Evolutionary conservation across 169 alveolate species (phyloP), one percentile per base, ranked within the genome.

Genomic region (Babesia bovis): DNA sequence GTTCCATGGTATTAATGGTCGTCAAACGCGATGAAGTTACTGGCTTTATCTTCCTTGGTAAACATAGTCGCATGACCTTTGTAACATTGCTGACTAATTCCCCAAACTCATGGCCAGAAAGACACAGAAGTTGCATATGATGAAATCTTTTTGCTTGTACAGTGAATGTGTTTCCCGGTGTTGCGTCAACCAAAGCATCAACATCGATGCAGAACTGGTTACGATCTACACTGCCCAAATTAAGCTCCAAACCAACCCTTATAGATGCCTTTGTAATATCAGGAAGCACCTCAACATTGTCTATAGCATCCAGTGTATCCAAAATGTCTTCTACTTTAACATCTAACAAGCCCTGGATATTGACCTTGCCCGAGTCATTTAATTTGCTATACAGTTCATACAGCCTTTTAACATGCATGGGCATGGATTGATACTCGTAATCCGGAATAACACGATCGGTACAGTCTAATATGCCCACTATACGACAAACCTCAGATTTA

Each of bases 41-140:
- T 28, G 66, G 63, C 19, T 49, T 49, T 3, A 51, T 50, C 0
- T 42, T 38, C 9, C 69, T n/a, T 2, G 67, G 60, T n/a, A 58
- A 51, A 60, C 69, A 58, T 44, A 52, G 30, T 26, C 55, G 44
- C 30, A 66, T 7, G 15, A 66, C 75, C 4, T 26, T 32, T 4
- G 85, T 65, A 9, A 67, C 72, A 4, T 23, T 30, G 55, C 30
- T 56, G 15, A 77, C 66, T 53, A 77, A 28, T 10, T 55, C 72
- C 1, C 85, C 85, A n/a, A 77, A 61, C 49, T 41, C 66, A 40
- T 49, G 41, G 15, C 36, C 61, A n/a, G 30, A 2, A n/a, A 56
- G 40, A 15, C 70, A 55, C 7, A 56, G 36, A 44, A 77, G 67
- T 4, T 53, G 32, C 7, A 77, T 40, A 9, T 32, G 33, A 9